Evolutionary conservation across 1,284 basidiomycete genomes (phyloP).

Genomic region (Tilletia walkeri): DNA sequence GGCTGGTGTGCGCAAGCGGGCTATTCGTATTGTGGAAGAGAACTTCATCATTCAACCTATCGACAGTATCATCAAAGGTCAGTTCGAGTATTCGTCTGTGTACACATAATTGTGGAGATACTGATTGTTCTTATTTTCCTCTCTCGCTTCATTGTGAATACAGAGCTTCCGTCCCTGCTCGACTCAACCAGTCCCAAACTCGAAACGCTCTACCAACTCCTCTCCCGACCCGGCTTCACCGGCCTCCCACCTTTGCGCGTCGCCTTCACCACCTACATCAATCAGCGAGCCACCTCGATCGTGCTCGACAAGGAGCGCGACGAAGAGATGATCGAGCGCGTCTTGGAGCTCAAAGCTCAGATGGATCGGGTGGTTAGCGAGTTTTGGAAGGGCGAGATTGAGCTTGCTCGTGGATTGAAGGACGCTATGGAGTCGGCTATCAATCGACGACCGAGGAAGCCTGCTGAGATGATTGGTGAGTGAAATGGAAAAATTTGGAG

Average conservation of each 20-base stretch:
- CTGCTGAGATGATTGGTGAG: conserved; percentile 80
- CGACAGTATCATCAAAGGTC: background rate
- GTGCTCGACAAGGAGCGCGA: conserved; percentile 42
- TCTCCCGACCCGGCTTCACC: conserved; percentile 27
- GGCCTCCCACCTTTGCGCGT: conserved; percentile 32
- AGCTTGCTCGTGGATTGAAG: conserved; percentile 58
- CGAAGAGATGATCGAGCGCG: conserved; percentile 47
- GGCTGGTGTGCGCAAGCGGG: background rate
- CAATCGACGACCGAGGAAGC: conserved; percentile 76
- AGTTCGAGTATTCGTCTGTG: background rate
- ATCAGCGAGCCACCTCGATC: conserved; percentile 32
- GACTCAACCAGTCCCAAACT: conserved; percentile 27
- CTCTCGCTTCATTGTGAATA: background rate
- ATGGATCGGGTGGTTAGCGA: conserved; percentile 37
- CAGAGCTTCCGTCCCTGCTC: conserved; percentile 35
- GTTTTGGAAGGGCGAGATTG: conserved; percentile 37
- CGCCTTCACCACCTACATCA: conserved; percentile 38
- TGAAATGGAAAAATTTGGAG: conserved; percentile 6
- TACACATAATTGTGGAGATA: no score
- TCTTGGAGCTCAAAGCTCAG: conserved; percentile 39
- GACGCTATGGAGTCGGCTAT: conserved; percentile 81
- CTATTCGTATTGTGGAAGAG: background rate
- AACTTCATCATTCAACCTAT: conserved; percentile 1
- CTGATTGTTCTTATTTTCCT: background rate
- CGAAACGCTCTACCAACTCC: conserved; percentile 29